These are phyloP conservation scores for Ambrosia trifida DNA, from an alignment of 129 eudicot genomes.

Conservation along the genomic window DNA sequence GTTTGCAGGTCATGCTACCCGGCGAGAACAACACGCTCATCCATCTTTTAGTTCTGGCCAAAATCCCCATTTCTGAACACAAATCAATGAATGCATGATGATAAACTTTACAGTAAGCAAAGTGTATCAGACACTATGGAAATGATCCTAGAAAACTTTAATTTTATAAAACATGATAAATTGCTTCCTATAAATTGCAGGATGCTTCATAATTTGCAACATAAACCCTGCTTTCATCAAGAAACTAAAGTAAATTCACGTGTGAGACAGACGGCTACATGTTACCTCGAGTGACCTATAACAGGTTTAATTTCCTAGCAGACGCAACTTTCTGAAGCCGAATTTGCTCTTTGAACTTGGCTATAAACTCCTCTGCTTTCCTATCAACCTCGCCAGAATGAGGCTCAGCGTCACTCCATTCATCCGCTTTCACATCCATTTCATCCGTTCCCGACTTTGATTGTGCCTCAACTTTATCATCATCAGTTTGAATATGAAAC, in stretches of 20 bases:
- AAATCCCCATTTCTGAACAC: slow-evolving; percentile 3
- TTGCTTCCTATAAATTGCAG: slow-evolving; percentile 8
- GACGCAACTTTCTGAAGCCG: slow-evolving; percentile 74
- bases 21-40: no score
- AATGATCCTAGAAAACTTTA: slow-evolving; percentile 12
- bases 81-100: slow-evolving; percentile 3
- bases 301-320: slow-evolving; percentile 34
- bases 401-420: slow-evolving; percentile 40
- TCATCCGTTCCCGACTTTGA: slow-evolving; percentile 9
- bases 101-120: slow-evolving; percentile 7
- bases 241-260: background rate
- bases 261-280: background rate
- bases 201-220: slow-evolving; percentile 3
- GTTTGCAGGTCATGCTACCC: no score
- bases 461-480: slow-evolving; percentile 25
- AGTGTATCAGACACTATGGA: background rate
- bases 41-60: background rate
- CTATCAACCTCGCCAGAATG: slow-evolving; percentile 85
- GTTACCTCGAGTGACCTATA: background rate
- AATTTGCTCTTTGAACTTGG: slow-evolving; percentile 84
- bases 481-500: slow-evolving; percentile 25
- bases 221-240: slow-evolving; percentile 4
- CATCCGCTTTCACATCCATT: slow-evolving; percentile 25
- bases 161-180: slow-evolving; percentile 3
- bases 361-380: slow-evolving; percentile 90